phyloP scores from a whole-genome alignment of 2,329 filamentous ascomycete genomes.

The Epichloe scottii region DNA sequence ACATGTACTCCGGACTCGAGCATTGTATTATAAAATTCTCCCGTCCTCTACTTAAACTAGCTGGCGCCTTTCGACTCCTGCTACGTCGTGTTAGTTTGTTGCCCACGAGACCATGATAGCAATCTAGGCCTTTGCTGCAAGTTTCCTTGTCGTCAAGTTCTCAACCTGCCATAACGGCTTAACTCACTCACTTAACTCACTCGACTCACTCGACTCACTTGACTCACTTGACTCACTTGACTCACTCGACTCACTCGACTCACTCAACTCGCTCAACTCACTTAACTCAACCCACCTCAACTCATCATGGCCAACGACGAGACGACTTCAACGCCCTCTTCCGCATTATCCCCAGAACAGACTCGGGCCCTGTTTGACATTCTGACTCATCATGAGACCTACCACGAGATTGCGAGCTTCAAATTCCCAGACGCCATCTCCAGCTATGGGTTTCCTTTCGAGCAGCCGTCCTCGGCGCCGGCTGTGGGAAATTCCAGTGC shows the following conservation, averaged over 20 bases:
- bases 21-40: background rate
- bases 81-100: too few relatives aligned
- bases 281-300: background rate
- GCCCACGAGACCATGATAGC: too few relatives aligned
- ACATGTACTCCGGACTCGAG: too few relatives aligned
- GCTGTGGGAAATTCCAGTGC: background rate
- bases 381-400: conserved; percentile 46
- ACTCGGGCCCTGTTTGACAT: conserved; percentile 45
- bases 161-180: too few relatives aligned
- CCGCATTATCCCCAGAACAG: conserved; percentile 21
- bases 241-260: background rate
- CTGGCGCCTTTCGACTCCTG: too few relatives aligned
- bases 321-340: background rate
- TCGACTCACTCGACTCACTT: too few relatives aligned
- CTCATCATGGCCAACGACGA: background rate
- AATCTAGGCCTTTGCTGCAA: too few relatives aligned
- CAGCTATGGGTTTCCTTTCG: conserved; percentile 60
- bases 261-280: background rate
- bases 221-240: too few relatives aligned
- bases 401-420: conserved; percentile 60
- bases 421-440: conserved; percentile 51
- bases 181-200: background rate
- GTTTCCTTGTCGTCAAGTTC: too few relatives aligned
- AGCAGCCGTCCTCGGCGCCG: conserved; percentile 11
- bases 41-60: too few relatives aligned